phyloP scores from a whole-genome alignment of 2,329 filamentous ascomycete genomes.

The Apiospora rasikravindrae region DNA sequence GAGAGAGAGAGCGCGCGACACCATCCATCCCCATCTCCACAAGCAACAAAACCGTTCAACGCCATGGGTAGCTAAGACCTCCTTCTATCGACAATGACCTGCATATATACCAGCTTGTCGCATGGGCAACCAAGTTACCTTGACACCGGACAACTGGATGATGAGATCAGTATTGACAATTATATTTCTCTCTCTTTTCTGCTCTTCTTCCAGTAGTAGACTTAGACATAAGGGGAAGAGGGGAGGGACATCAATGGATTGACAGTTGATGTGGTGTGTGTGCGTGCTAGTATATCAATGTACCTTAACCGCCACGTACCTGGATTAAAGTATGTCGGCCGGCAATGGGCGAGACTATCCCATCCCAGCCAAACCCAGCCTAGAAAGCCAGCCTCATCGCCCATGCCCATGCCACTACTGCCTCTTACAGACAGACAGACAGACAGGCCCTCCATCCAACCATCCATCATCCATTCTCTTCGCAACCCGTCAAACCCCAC shows the following conservation, averaged over 20 bases:
- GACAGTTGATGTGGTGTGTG: neutral
- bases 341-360: constrained; percentile 12
- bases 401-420: neutral
- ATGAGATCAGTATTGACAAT: neutral
- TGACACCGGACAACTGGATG: neutral
- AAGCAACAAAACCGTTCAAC: constrained; percentile 12
- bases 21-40: constrained; percentile 9
- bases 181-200: neutral
- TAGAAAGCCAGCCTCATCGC: constrained; percentile 8
- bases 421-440: neutral
- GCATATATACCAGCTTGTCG: neutral
- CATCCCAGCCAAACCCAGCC: neutral
- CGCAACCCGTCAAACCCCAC: neutral
- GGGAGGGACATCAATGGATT: neutral
- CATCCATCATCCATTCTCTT: neutral
- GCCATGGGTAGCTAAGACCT: neutral
- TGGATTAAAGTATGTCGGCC: constrained; percentile 9
- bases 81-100: neutral
- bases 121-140: neutral
- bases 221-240: too few relatives aligned
- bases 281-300: neutral
- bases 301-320: constrained; percentile 14
- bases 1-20: neutral
- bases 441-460: neutral
- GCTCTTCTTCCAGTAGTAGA: neutral